Base-by-base conservation (phyloP, 139 green algal species). In the Chlamydomonas eustigma region DNA sequence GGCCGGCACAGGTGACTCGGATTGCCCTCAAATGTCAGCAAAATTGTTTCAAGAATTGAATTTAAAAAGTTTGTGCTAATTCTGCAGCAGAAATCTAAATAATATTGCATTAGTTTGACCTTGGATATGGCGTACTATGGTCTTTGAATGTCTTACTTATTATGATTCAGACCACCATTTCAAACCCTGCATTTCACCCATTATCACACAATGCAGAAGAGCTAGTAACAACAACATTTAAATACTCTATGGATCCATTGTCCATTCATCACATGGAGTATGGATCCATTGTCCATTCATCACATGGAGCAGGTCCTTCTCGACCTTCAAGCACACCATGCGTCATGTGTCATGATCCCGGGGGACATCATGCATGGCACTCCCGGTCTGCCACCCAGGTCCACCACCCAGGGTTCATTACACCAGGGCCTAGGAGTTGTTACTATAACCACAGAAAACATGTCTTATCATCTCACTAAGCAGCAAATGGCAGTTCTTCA, bases 241-340 rank as follows among this genome's bases (percentile, higher is more conserved):
- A 58, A 58, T 18, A 58, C 44, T 58, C 12, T 58, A 58, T 58
- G n/a, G n/a, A n/a, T n/a, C n/a, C n/a, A n/a, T n/a, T n/a, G n/a
- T n/a, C n/a, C n/a, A n/a, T n/a, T n/a, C n/a, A n/a, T n/a, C n/a
- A n/a, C n/a, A n/a, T n/a, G n/a, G n/a, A n/a, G n/a, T n/a, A n/a
- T n/a, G n/a, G n/a, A n/a, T n/a, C n/a, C n/a, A n/a, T n/a, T n/a
- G n/a, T n/a, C n/a, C n/a, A n/a, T n/a, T n/a, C n/a, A n/a, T n/a
- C n/a, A n/a, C 44, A 12, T 18, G 12, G 12, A 28, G 44, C 44
- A 58, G 44, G 12, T 58, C 12, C 44, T 58, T 12, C 18, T 58
- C 18, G 44, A 58, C 44, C 44, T 58, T 12, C 44, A 58, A 18
- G 44, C 44, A 12, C 44, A 58, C 18, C 44, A 58, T 18, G 44